Conservation (phyloP, 768 basidiomycete species). For the Podaxis pistillaris region DNA sequence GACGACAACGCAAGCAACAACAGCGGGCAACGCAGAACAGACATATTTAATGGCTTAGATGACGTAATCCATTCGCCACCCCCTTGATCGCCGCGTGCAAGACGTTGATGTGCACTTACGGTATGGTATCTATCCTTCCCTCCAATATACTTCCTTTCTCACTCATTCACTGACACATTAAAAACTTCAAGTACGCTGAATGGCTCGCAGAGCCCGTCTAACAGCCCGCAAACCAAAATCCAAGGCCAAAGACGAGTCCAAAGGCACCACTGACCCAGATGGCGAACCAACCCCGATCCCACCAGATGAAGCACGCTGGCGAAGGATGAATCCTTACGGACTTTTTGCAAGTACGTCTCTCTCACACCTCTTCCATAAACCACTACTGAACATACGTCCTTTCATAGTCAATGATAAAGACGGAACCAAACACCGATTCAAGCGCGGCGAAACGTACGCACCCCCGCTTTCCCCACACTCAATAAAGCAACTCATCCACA, state of each 20-base stretch:
- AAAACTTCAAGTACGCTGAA: neutral
- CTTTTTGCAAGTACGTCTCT: constrained; percentile 18
- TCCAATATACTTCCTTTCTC: neutral
- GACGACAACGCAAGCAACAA: neutral
- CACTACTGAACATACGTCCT: neutral
- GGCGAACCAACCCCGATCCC: neutral
- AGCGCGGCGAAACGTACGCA: constrained; percentile 34
- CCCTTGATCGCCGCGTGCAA: no score
- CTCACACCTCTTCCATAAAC: no score
- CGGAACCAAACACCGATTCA: constrained; percentile 29
- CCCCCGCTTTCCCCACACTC: neutral
- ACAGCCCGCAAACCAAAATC: neutral
- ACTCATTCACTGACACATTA: neutral
- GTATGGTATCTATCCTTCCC: no score
- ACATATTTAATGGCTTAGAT: neutral
- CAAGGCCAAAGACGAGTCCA: neutral
- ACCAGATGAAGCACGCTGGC: constrained; percentile 17
- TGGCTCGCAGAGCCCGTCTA: neutral
- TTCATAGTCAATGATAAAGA: constrained; percentile 20
- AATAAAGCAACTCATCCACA: neutral
- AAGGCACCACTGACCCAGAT: neutral
- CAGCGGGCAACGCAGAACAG: neutral
- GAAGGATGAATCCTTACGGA: constrained; percentile 18
- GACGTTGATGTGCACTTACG: no score
- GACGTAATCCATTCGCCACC: neutral